Conservation (phyloP, 257 asterid species). For the Schizonepeta tenuifolia region DNA sequence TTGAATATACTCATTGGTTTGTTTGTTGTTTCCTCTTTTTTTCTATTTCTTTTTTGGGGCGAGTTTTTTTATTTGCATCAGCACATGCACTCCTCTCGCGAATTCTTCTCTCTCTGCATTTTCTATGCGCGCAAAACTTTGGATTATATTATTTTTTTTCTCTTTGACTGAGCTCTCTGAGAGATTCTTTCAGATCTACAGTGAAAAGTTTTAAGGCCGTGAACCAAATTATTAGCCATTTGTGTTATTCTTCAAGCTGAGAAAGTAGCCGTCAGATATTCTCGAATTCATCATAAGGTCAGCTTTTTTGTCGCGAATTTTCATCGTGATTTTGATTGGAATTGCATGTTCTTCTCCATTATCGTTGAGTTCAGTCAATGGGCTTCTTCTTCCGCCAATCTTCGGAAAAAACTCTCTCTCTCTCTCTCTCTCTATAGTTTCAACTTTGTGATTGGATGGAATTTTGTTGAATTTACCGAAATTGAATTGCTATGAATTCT, state of each 20-base stretch:
- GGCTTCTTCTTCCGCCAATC: slow-evolving; percentile 4
- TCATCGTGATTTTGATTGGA: slow-evolving; percentile 6
- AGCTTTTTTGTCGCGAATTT: slow-evolving; percentile 11
- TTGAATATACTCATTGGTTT: slow-evolving; percentile 31
- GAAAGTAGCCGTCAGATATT: slow-evolving; percentile 27
- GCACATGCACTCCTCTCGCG: slow-evolving; percentile 62
- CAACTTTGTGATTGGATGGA: background rate
- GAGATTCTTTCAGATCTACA: slow-evolving; percentile 55
- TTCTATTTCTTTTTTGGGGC: background rate
- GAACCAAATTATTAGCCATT: slow-evolving; percentile 27
- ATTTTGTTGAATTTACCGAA: background rate
- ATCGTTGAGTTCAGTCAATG: slow-evolving; percentile 12
- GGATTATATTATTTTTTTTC: slow-evolving; percentile 34
- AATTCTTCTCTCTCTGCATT: slow-evolving; percentile 45
- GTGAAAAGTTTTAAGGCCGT: slow-evolving; percentile 34
- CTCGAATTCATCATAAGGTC: slow-evolving; percentile 37
- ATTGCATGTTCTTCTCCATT: slow-evolving; percentile 24
- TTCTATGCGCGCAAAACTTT: slow-evolving; percentile 45
- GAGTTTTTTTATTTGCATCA: slow-evolving; percentile 18
- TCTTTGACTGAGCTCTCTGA: slow-evolving; percentile 46
- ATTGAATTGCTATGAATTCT: background rate
- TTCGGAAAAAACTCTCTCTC: background rate
- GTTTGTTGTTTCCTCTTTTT: background rate
- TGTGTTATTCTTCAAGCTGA: slow-evolving; percentile 25
- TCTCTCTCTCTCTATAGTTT: background rate